Base-by-base conservation (phyloP, 768 basidiomycete species). In the Trametes cingulata region DNA sequence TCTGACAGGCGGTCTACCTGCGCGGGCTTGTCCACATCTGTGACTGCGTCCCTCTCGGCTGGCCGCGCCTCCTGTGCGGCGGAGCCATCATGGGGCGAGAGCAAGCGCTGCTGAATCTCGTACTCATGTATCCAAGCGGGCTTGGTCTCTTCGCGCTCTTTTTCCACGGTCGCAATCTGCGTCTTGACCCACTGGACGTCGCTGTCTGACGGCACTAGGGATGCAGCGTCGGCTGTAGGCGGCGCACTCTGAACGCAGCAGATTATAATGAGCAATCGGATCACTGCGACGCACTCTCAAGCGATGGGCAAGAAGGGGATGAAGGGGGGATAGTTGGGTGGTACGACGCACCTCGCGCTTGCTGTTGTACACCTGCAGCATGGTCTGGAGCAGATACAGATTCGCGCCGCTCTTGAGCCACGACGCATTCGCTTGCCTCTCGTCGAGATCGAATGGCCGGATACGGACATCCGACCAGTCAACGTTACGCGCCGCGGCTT, bases 391-490 rank as follows among this genome's bases (percentile, higher is more conserved):
- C 29, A 61, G 14, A n/a, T 20, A 55, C 60, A 61, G 22, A 27
- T 61, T 40, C 33, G 53, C 39, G 29, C 47, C 52, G 15, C 40
- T 2, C 27, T 15, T 17, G 19, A 61, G 33, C 52, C 53, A 61
- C n/a, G 24, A n/a, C 29, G 27, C 2, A 39, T 61, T 61, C 19
- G 60, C 53, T 1, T n/a, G 3, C 6, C 60, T 53, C 48, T 61
- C 60, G 14, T 57, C 61, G 7, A n/a, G 6, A 4, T 35, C 43
- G 51, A 62, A 62, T 20, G 55, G 61, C 14, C 61, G 50, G 25
- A 62, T 62, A 19, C 61, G 61, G 22, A 35, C 29, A 46, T 62
- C 61, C 27, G 46, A 39, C 61, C 61, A 62, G 37, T 52, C 60
- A 27, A 61, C 51, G 15, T 41, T 24, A 13, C 49, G 45, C 27